Conservation (phyloP, 1,284 basidiomycete genomes). For the Rhodotorula sp. region DNA sequence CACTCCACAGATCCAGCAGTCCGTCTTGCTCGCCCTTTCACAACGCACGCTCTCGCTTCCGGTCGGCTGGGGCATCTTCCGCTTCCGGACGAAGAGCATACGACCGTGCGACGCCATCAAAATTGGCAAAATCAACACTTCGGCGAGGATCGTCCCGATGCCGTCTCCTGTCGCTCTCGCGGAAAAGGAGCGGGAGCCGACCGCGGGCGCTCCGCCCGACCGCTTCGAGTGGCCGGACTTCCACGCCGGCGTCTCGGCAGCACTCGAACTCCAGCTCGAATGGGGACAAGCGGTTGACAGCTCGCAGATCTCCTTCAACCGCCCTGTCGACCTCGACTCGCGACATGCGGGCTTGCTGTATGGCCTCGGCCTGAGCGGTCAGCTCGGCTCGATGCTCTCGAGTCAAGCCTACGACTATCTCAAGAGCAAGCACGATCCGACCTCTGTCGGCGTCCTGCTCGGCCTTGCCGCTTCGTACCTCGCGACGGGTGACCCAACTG, state of each 20-base stretch:
- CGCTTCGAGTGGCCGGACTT: conserved; percentile 89
- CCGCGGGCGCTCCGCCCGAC: conserved; percentile 60
- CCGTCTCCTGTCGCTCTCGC: conserved; percentile 34
- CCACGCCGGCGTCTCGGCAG: conserved; percentile 93
- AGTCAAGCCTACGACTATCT: conserved; percentile 83
- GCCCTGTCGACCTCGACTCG: conserved; percentile 76
- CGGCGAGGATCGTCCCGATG: conserved; percentile 39
- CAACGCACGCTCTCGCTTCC: conserved; percentile 81
- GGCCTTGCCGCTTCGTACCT: conserved; percentile 87
- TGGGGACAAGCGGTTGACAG: conserved; percentile 67
- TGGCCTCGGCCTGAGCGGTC: conserved; percentile 87
- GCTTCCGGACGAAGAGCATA: conserved; percentile 65
- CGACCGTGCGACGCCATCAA: conserved; percentile 64
- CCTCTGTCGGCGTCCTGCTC: conserved; percentile 87
- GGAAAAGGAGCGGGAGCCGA: conserved; percentile 39
- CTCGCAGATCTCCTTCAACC: conserved; percentile 92
- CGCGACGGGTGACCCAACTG: conserved; percentile 80
- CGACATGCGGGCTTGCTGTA: conserved; percentile 94
- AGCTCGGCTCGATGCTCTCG: conserved; percentile 79
- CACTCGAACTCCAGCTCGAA: conserved; percentile 65
- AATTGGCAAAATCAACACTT: conserved; percentile 61
- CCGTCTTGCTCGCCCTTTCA: conserved; percentile 70
- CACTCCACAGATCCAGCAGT: conserved; percentile 59
- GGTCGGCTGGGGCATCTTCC: conserved; percentile 82
- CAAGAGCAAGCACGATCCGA: conserved; percentile 90